Evolutionary conservation across 1,284 basidiomycete genomes (phyloP).

Genomic region (Naganishia cerealis): DNA sequence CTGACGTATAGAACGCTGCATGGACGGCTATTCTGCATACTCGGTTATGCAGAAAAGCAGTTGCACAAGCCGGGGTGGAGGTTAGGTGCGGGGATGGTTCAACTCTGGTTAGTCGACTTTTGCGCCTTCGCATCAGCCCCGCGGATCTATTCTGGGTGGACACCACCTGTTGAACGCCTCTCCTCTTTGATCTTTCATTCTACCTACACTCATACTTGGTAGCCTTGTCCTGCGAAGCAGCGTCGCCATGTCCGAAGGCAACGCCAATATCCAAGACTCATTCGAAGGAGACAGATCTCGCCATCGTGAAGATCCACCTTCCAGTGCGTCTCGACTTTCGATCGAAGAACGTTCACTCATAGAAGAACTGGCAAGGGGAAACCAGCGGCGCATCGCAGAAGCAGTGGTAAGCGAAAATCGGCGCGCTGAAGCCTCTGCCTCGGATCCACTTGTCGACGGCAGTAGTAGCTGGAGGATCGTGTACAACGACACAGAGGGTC

Average conservation of each 20-base stretch:
- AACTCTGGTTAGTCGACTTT: neutral
- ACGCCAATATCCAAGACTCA: neutral
- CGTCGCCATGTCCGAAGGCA: neutral
- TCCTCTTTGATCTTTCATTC: neutral
- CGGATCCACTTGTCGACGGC: neutral
- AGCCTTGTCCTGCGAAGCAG: neutral
- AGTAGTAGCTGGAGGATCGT: constrained; percentile 9
- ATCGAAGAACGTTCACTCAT: constrained; percentile 1
- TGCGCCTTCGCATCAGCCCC: neutral
- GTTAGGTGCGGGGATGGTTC: neutral
- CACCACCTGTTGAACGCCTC: neutral
- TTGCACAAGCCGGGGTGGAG: neutral
- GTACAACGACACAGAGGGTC: constrained; percentile 5
- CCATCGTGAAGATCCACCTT: neutral
- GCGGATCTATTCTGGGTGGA: neutral
- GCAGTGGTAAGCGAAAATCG: too few relatives aligned
- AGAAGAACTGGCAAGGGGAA: constrained; percentile 7
- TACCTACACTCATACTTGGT: neutral
- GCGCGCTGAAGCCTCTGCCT: neutral
- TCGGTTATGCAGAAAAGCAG: neutral
- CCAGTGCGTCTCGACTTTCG: neutral
- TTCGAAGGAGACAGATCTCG: neutral
- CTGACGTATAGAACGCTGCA: neutral
- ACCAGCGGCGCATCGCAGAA: neutral
- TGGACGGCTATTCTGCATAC: neutral